Conservation (phyloP, 108 stramenopile species). For the Cyclotella sp. region DNA sequence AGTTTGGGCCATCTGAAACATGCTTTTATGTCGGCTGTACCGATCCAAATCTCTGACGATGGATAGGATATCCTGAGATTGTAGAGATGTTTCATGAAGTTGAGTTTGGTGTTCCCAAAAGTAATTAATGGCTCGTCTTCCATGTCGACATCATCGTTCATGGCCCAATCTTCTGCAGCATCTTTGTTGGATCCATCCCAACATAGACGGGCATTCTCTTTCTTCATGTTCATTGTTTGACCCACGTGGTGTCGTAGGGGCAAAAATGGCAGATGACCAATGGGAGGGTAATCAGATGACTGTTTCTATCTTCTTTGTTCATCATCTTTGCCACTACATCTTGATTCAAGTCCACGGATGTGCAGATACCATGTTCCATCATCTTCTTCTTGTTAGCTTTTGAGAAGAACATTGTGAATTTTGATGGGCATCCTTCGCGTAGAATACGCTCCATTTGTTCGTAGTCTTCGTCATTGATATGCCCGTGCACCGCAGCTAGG, state of each 20-base stretch:
- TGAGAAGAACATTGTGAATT: background rate
- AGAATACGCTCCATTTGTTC: constrained; percentile 7
- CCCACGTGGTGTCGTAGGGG: background rate
- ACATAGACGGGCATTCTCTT: background rate
- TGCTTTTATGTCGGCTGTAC: constrained; percentile 13
- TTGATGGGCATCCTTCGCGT: background rate
- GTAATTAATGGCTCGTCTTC: background rate
- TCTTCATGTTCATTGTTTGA: constrained; percentile 4
- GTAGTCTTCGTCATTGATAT: background rate
- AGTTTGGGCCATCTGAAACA: constrained; percentile 8
- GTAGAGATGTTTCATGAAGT: background rate
- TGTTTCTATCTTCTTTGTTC: constrained; percentile 22
- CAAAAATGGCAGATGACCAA: background rate
- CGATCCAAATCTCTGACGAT: background rate
- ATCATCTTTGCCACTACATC: constrained; percentile 10
- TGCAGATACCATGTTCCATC: constrained; percentile 2
- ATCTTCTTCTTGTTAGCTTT: background rate
- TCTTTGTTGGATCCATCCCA: constrained; percentile 5
- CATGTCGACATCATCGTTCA: background rate
- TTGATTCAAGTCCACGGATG: background rate
- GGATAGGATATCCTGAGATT: background rate
- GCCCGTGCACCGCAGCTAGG: background rate
- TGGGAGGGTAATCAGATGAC: background rate
- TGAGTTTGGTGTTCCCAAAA: background rate
- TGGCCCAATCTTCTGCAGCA: background rate